A percentile compares a stretch with the other conserved stretches of the same genome.
These are phyloP conservation scores for Lepidium didymum DNA, from an alignment of 345 rosid species.

Conservation along the genomic window DNA sequence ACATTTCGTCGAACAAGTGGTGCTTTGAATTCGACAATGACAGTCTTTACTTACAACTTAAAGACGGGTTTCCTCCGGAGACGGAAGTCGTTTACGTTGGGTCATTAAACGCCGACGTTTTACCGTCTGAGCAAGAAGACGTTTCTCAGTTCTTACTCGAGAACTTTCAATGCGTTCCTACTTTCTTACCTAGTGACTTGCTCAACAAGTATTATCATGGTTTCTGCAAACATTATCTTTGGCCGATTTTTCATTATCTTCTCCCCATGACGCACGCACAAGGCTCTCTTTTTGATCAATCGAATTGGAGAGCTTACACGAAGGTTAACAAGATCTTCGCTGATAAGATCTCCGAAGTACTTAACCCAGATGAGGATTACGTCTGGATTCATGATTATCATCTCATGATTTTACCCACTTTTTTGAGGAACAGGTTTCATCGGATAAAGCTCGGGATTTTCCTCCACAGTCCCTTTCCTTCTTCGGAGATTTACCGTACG, in stretches of 20 bases:
- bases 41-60: conserved; percentile 46
- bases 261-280: conserved; percentile 47
- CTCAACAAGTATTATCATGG: conserved; percentile 63
- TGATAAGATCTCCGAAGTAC: conserved; percentile 52
- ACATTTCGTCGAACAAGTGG: conserved; percentile 37
- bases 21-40: conserved; percentile 55
- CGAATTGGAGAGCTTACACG: conserved; percentile 59
- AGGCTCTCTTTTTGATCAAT: conserved; percentile 46
- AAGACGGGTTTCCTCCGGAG: conserved; percentile 51
- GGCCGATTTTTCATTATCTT: conserved; percentile 82
- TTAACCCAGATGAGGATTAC: conserved; percentile 57
- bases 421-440: conserved; percentile 46
- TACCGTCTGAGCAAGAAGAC: conserved; percentile 46
- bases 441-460: conserved; percentile 65
- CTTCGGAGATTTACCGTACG: conserved; percentile 65
- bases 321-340: conserved; percentile 59
- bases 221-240: conserved; percentile 78
- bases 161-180: conserved; percentile 56
- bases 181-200: conserved; percentile 52
- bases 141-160: conserved; percentile 44
- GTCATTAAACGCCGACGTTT: conserved; percentile 46
- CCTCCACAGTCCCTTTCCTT: conserved; percentile 66
- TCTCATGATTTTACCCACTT: conserved; percentile 70
- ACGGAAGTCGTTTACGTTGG: conserved; percentile 63
- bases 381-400: conserved; percentile 91